phyloP scores from a whole-genome alignment of 495 filamentous ascomycete genomes.

The Neurospora terricola region DNA sequence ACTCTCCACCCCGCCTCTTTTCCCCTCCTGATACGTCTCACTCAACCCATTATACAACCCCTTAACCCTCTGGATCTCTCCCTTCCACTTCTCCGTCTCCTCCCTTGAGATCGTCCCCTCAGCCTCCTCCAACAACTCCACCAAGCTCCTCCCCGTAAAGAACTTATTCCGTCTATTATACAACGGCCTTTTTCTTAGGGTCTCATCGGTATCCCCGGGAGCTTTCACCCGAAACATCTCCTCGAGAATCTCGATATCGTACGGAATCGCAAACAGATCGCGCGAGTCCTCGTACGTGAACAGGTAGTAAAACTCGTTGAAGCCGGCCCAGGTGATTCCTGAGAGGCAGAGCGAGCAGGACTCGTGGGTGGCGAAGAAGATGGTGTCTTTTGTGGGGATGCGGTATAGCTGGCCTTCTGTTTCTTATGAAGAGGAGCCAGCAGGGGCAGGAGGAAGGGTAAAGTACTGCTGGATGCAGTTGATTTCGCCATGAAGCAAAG shows the following conservation, averaged over 20 bases:
- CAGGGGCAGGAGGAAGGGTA: constrained; percentile 9
- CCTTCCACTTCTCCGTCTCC: constrained; percentile 11
- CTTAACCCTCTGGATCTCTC: constrained; percentile 26
- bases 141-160: constrained; percentile 28
- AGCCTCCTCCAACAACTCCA: constrained; percentile 16
- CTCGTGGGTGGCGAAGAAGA: constrained; percentile 35
- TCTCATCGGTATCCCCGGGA: constrained; percentile 13
- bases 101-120: background rate
- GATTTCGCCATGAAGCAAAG: constrained; percentile 33
- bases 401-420: background rate
- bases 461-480: constrained; percentile 38
- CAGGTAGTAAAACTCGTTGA: constrained; percentile 34
- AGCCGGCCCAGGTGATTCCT: constrained; percentile 35
- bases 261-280: constrained; percentile 29
- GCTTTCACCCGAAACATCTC: constrained; percentile 29
- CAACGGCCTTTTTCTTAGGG: constrained; percentile 19
- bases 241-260: constrained; percentile 34
- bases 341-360: constrained; percentile 32
- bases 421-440: constrained; percentile 2
- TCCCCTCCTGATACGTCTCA: constrained; percentile 28
- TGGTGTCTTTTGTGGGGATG: constrained; percentile 21
- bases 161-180: constrained; percentile 33
- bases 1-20: constrained; percentile 21
- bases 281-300: constrained; percentile 36
- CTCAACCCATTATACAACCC: constrained; percentile 25